A percentile compares a stretch with the other conserved stretches of the same genome.
Conservation (phyloP, 768 basidiomycete genomes). For the Flagelloscypha sp. region DNA sequence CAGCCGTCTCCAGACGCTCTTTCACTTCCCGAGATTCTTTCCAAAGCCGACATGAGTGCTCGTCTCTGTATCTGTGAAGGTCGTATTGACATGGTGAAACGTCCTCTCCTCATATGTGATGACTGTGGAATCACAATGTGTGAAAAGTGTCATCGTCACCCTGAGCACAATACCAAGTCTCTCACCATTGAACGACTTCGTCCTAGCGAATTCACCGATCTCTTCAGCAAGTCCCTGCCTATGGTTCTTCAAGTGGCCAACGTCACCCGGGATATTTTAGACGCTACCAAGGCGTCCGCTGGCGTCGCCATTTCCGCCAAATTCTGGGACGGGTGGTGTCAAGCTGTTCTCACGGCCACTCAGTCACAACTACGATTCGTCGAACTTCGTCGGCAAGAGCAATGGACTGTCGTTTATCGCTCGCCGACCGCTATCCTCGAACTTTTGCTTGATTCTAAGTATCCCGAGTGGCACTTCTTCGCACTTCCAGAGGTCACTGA, state of each 20-base stretch:
- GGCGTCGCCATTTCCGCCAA: constrained; percentile 37
- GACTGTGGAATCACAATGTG: constrained; percentile 80
- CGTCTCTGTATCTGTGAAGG: constrained; percentile 92
- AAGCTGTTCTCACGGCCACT: constrained; percentile 53
- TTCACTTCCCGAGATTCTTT: constrained; percentile 49
- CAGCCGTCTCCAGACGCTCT: constrained; percentile 38
- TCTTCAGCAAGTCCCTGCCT: constrained; percentile 72
- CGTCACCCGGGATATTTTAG: constrained; percentile 44
- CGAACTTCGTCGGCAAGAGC: constrained; percentile 78
- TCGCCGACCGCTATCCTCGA: constrained; percentile 66
- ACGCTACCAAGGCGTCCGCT: constrained; percentile 34
- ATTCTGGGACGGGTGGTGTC: constrained; percentile 63
- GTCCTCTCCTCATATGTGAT: constrained; percentile 55
- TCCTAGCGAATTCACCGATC: constrained; percentile 67
- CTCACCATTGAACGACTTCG: constrained; percentile 60
- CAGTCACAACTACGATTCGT: constrained; percentile 70
- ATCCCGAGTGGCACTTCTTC: constrained; percentile 83
- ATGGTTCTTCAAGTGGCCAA: constrained; percentile 68
- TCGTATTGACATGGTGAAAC: constrained; percentile 63
- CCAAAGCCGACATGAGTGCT: constrained; percentile 57
- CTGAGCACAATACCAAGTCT: constrained; percentile 67
- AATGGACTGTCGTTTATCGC: constrained; percentile 77
- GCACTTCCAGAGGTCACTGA: constrained; percentile 57
- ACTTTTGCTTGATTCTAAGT: constrained; percentile 64
- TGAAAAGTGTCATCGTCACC: constrained; percentile 80